Evolutionary conservation across 176 grass and related monocot genomes (phyloP), one percentile per base, ranked within the genome.

Genomic region (Aegilops longissima): DNA sequence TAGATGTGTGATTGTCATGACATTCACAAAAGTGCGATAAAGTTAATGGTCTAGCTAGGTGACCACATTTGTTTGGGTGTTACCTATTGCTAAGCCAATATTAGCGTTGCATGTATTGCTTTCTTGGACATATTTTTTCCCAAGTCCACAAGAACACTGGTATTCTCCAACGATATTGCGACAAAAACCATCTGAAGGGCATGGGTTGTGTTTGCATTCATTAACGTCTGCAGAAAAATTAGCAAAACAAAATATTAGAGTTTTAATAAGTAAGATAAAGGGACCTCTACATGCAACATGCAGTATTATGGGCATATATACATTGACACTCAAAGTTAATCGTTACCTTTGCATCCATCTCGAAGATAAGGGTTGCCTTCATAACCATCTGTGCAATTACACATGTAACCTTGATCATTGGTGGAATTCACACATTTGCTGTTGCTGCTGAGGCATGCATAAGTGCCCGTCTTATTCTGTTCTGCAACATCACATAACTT

Each of bases 301-400:
- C 49, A 36, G 12, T 58, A 35, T 35, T 5, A 73, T n/a, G 31
- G 52, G 51, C 0, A 23, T 30, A 61, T 14, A 21, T 45, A 35
- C 3, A 21, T 69, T n/a, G 1, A 10, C 3, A 21, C 1, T 21
- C 16, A 14, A 70, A 70, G 66, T 8, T 21, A 70, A 36, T 36
- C 12, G 4, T 17, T 74, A 87, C 78, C 70, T 40, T 42, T 13
- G 72, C 86, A 88, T 88, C 86, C 86, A 8, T 10, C 66, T 6
- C 4, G 76, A 66, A 89, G 56, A 4, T 89, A 89, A 0, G 87
- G 87, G 82, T 84, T 89, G 42, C 87, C 81, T 33, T 80, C 1
- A 3, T 84, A 89, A 0, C 87, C 82, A 4, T 12, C 0, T 8
- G 76, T 66, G 76, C 87, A 89, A 2, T 33, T 73, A 40, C 87